Evolutionary conservation across 208 protist species (phyloP).

Genomic region (Wallacemonas sp.): DNA sequence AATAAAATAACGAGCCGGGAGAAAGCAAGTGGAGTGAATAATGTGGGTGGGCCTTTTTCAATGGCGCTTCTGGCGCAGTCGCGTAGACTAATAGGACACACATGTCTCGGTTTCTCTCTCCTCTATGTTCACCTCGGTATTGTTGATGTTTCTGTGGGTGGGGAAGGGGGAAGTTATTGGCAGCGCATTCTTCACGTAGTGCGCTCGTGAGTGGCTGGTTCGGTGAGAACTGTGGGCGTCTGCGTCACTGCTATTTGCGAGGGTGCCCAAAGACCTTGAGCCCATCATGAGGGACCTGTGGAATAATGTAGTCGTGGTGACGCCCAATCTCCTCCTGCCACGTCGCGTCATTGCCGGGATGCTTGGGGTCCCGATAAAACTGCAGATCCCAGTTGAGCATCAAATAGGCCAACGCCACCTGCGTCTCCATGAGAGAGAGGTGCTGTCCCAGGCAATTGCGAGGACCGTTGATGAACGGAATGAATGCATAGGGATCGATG

Average conservation of each 20-base stretch:
- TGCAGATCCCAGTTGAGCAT: conserved; percentile 71
- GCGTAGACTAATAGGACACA: too few species aligned
- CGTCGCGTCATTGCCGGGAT: conserved; percentile 20
- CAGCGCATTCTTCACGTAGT: too few species aligned
- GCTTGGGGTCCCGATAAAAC: conserved; percentile 40
- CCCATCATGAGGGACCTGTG: conserved; percentile 77
- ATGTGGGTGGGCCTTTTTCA: too few species aligned
- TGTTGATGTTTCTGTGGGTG: background rate
- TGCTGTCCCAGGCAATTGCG: conserved; percentile 93
- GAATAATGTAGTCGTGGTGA: conserved; percentile 83
- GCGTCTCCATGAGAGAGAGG: conserved; percentile 87
- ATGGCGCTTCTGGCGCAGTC: too few species aligned
- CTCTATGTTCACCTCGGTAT: background rate
- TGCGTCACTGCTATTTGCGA: conserved; percentile 17
- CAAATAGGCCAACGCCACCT: conserved; percentile 77
- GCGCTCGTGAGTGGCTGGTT: too few species aligned
- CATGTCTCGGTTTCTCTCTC: too few species aligned
- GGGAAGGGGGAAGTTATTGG: background rate
- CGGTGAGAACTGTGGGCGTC: too few species aligned
- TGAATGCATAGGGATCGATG: conserved; percentile 88
- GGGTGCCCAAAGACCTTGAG: conserved; percentile 58
- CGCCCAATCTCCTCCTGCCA: conserved; percentile 66
- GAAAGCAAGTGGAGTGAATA: too few species aligned
- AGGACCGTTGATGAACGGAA: conserved; percentile 93
- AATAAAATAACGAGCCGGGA: too few species aligned